Evolutionary conservation across 192 early-diverging fungal genomes (phyloP).

Genomic region (Podochytrium sp.): DNA sequence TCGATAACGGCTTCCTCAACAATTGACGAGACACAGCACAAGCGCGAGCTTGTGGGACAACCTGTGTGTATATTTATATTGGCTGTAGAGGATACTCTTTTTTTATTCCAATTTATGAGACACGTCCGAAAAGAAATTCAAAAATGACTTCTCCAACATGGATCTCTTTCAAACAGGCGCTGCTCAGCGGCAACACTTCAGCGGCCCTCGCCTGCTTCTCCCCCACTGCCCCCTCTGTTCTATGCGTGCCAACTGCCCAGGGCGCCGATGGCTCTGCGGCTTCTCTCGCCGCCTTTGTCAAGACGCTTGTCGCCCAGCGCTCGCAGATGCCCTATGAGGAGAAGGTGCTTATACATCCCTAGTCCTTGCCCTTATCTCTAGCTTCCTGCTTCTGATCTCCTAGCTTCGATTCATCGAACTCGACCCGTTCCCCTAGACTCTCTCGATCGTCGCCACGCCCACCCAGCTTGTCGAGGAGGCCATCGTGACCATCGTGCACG

Average conservation of each 20-base stretch:
- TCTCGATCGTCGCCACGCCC: not conserved
- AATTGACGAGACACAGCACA: too few relatives aligned
- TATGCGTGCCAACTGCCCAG: conserved; percentile 28
- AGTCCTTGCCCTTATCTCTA: too few relatives aligned
- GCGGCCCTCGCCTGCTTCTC: conserved; percentile 27
- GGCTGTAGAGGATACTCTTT: too few relatives aligned
- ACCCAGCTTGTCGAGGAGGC: conserved; percentile 46
- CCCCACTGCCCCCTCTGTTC: not conserved
- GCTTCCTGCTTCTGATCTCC: not conserved
- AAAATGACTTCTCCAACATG: not conserved
- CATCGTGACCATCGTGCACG: conserved; percentile 49
- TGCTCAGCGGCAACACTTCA: not conserved
- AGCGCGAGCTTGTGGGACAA: too few relatives aligned
- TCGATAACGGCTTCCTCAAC: too few relatives aligned
- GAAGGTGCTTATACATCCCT: conserved; percentile 5
- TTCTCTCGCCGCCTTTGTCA: conserved; percentile 20
- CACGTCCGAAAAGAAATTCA: too few relatives aligned
- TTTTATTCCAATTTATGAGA: too few relatives aligned
- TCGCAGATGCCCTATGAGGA: conserved; percentile 6
- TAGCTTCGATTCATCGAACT: too few relatives aligned
- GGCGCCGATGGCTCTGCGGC: conserved; percentile 25
- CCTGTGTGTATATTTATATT: too few relatives aligned
- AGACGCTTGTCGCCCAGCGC: conserved; percentile 17
- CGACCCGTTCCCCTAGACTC: too few relatives aligned
- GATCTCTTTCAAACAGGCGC: not conserved